Evolutionary conservation across 2,329 filamentous ascomycete species (phyloP), one percentile per base, ranked within the genome.

Genomic region (Curvularia sp.): DNA sequence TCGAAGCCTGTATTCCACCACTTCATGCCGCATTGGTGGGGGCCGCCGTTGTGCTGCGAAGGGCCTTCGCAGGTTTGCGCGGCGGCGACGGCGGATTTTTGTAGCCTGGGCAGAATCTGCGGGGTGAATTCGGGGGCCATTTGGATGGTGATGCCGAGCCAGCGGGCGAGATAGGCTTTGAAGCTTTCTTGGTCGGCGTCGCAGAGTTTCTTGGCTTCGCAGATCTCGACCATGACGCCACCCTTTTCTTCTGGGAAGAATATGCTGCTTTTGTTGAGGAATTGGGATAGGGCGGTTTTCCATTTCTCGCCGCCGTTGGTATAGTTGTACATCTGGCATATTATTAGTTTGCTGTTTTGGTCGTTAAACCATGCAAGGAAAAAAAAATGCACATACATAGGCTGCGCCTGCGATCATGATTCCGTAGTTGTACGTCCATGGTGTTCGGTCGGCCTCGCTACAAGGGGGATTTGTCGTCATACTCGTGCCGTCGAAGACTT

Each of bases 121-220:
- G 35, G 82, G 74, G 60, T 77, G 75, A 3, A 84, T 84, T 82
- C 87, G 0, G 86, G 86, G 0, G 85, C 86, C 57, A 88, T 77
- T 64, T 88, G 83, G 0, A 81, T 82, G 4, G 85, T 81, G 3
- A 82, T 79, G 13, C 84, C 85, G 77, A 84, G 76, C 78, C 79
- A 82, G 58, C 80, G 78, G 3, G 78, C 69, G 8, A 82, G 72
- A 60, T 80, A 81, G n/a, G 79, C 79, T 70, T 79, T 79, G 69
- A 79, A 80, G 43, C 77, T 79, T 20, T 74, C 74, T 60, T 81
- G 79, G 59, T 83, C 80, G 26, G 72, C 68, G 66, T 82, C 71
- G 67, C 80, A 83, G 48, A 75, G 75, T 22, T 71, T 61, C 20
- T 62, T 64, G 0, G 71, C 68, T 55, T 82, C 81, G 66, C 81